Base-by-base conservation (phyloP, 306 rosid species). In the Gillenia trifoliata region DNA sequence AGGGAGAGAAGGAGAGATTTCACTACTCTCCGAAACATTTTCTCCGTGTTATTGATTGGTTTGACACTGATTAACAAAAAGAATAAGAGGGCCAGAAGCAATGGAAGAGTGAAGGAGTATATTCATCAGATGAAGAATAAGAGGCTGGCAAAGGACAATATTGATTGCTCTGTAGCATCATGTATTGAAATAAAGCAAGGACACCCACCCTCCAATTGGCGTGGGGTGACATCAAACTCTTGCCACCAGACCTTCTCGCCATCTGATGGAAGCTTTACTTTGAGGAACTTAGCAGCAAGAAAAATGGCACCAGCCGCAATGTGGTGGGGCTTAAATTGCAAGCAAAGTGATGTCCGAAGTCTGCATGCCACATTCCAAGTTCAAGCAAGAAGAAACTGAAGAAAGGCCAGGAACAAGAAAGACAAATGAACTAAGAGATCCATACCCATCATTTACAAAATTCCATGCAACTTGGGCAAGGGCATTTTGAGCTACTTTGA, bases 221-320 rank as follows among this genome's bases (percentile, higher is more conserved):
- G 97, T 76, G 98, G 98, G 81, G 94, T 94, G 85, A 94, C 98
- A 83, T 94, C 98, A 82, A 94, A 91, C 87, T 94, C 98, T 85
- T 91, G 98, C 98, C 98, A 94, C 98, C 98, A 94, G 79, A 94
- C 96, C 93, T 91, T 94, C 90, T 94, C 98, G 78, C 98, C 98
- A 79, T 94, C 97, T 47, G 97, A 89, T 34, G 98, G 98, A 76
- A 94, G 97, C 84, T 92, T 92, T 82, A 94, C 99, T 86, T 94
- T 92, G 59, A 94, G 96, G 86, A 94, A 91, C 86, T 92, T 94
- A 80, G 99, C 99, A 71, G 99, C 99, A 77, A 94, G 99, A 83
- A 91, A 94, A 83, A 94, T 90, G 81, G 99, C 99, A 86, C 99
- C 99, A 71, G 99, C 99, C 49, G 99, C 99, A 71, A 92, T 92